Percentiles rank a stretch among this genome's conserved stretches.
These are phyloP conservation scores for Neopestalotiopsis sp. DNA, from an alignment of 2,329 filamentous ascomycete species.

Conservation along the genomic window DNA sequence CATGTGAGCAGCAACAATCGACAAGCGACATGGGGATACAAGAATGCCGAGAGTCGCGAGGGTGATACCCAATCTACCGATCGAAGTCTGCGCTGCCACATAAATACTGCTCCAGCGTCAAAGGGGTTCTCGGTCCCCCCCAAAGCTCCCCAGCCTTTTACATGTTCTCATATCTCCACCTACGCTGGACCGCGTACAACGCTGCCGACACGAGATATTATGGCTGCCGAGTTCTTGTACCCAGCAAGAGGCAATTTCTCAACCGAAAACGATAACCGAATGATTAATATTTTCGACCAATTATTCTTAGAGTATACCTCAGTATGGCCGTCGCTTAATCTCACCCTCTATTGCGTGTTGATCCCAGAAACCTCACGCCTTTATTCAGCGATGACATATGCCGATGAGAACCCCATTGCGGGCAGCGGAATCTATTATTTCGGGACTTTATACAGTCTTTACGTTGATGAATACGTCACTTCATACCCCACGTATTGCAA, in stretches of 20 bases:
- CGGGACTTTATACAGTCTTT: neutral
- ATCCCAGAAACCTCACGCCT: too few species aligned
- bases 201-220: neutral
- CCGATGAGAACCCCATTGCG: neutral
- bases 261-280: neutral
- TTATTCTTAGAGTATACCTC: neutral
- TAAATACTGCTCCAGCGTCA: neutral
- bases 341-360: neutral
- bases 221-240: neutral
- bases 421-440: neutral
- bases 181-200: neutral
- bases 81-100: neutral
- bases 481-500: neutral
- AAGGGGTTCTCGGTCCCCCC: neutral
- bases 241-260: neutral
- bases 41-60: too few species aligned
- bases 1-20: too few species aligned
- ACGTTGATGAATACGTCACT: neutral
- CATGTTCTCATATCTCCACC: neutral
- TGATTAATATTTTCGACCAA: neutral
- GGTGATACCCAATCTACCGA: too few species aligned
- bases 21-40: fast-evolving
- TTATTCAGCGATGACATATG: neutral
- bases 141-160: neutral
- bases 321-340: neutral